Evolutionary conservation across 2,329 filamentous ascomycete genomes (phyloP).

Genomic region (Coleophoma eucalyptorum): DNA sequence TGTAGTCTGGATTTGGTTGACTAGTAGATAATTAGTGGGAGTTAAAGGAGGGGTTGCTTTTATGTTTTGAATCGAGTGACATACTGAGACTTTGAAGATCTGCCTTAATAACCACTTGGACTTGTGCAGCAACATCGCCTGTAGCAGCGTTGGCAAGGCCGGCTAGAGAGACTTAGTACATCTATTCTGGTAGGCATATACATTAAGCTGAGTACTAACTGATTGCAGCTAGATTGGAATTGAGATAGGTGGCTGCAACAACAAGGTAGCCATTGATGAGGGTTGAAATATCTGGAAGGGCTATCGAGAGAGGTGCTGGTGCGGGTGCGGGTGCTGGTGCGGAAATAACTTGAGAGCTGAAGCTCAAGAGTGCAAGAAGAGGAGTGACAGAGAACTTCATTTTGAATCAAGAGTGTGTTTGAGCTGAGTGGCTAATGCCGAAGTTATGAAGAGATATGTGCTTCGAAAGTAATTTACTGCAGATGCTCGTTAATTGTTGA

Average conservation of each 20-base stretch:
- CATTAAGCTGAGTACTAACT: too few species aligned
- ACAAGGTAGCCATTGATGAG: background rate
- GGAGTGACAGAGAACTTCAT: background rate
- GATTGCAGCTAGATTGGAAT: too few species aligned
- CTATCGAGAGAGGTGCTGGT: background rate
- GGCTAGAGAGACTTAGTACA: too few species aligned
- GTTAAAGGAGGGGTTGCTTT: background rate
- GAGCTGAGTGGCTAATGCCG: background rate
- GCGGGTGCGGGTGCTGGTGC: background rate
- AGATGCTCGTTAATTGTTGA: background rate
- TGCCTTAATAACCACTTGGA: too few species aligned
- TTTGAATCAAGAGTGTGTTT: background rate
- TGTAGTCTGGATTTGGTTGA: background rate
- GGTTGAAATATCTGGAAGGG: background rate
- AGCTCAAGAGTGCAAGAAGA: background rate
- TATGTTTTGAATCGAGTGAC: too few species aligned
- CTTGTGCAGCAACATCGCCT: too few species aligned
- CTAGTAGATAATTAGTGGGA: background rate
- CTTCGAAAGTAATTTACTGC: background rate
- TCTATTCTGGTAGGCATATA: too few species aligned
- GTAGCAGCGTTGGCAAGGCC: too few species aligned
- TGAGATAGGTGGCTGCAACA: background rate
- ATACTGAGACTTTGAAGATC: too few species aligned
- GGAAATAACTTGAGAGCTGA: background rate
- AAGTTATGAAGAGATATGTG: background rate